Conservation (phyloP, 2,329 filamentous ascomycete species). For the Mariannaea elegans region DNA sequence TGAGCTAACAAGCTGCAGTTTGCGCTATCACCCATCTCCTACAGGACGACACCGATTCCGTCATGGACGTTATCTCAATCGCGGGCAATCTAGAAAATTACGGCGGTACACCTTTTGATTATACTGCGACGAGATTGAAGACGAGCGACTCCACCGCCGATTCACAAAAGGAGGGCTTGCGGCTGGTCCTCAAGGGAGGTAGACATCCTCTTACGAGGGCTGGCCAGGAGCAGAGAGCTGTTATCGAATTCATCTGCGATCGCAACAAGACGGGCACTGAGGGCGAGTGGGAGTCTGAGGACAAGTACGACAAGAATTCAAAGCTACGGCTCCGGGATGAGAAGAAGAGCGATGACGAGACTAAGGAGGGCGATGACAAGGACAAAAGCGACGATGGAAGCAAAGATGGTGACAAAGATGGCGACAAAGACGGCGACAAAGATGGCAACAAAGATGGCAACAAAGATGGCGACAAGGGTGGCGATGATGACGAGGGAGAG, state of each 20-base stretch:
- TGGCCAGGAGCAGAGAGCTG: constrained; percentile 72
- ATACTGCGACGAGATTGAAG: constrained; percentile 72
- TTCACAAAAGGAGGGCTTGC: constrained; percentile 74
- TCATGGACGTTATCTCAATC: constrained; percentile 73
- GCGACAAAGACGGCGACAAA: constrained; percentile 32
- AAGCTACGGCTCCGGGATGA: constrained; percentile 41
- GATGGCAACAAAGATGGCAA: constrained; percentile 43
- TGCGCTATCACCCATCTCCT: constrained; percentile 76
- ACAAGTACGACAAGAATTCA: constrained; percentile 57
- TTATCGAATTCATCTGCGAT: constrained; percentile 89
- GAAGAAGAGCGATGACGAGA: constrained; percentile 38
- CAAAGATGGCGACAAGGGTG: constrained; percentile 46
- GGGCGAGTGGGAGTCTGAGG: constrained; percentile 67
- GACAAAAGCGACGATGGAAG: constrained; percentile 46
- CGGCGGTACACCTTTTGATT: constrained; percentile 69
- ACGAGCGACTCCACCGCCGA: constrained; percentile 71
- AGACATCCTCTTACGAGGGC: constrained; percentile 58
- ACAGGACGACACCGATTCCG: constrained; percentile 56
- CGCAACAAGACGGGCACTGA: constrained; percentile 76
- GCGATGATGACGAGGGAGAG: constrained; percentile 51
- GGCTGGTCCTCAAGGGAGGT: constrained; percentile 72
- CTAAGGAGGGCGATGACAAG: constrained; percentile 46
- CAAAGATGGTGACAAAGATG: constrained; percentile 38
- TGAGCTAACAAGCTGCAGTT: constrained; percentile 57
- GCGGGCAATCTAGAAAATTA: constrained; percentile 73